Evolutionary conservation across 2,329 filamentous ascomycete species (phyloP).

Genomic region (Cordyceps cateniannulata): DNA sequence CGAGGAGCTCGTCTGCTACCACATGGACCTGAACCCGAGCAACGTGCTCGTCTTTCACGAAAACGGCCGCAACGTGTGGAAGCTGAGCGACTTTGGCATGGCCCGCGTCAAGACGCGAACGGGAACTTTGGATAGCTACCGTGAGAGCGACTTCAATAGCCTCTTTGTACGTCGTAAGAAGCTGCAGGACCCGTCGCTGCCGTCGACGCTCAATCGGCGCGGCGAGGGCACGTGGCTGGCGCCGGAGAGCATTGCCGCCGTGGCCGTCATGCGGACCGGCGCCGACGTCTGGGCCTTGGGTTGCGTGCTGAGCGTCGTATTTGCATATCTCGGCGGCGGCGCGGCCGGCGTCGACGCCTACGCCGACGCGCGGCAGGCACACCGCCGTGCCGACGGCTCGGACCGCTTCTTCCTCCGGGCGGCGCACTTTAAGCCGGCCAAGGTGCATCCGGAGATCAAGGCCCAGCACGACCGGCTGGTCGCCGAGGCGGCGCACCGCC

Average conservation of each 20-base stretch:
- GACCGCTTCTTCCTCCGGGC: constrained; percentile 20
- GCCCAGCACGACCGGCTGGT: constrained; percentile 17
- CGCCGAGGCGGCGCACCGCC: constrained; percentile 15
- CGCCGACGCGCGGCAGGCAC: constrained; percentile 17
- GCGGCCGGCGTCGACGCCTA: constrained; percentile 20
- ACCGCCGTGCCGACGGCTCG: constrained; percentile 19
- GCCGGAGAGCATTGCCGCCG: constrained; percentile 24
- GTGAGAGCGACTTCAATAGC: constrained; percentile 24
- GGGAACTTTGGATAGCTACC: constrained; percentile 9
- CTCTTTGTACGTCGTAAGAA: constrained; percentile 20
- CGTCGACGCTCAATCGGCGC: constrained; percentile 23
- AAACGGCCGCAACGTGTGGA: constrained; percentile 25
- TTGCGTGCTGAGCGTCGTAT: constrained; percentile 32
- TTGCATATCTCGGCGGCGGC: constrained; percentile 30
- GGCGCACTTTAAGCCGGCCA: constrained; percentile 11
- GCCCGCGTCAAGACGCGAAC: constrained; percentile 26
- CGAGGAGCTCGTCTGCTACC: constrained; percentile 30
- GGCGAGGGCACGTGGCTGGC: constrained; percentile 31
- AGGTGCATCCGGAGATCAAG: constrained; percentile 16
- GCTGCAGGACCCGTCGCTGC: constrained; percentile 17
- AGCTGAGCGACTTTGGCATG: constrained; percentile 36
- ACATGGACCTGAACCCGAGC: constrained; percentile 34
- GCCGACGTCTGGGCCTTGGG: constrained; percentile 37
- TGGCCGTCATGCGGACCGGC: constrained; percentile 24
- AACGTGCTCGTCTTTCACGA: constrained; percentile 29